These are phyloP conservation scores for Spiraea crenata DNA, from an alignment of 331 rosid genomes.

Conservation along the genomic window DNA sequence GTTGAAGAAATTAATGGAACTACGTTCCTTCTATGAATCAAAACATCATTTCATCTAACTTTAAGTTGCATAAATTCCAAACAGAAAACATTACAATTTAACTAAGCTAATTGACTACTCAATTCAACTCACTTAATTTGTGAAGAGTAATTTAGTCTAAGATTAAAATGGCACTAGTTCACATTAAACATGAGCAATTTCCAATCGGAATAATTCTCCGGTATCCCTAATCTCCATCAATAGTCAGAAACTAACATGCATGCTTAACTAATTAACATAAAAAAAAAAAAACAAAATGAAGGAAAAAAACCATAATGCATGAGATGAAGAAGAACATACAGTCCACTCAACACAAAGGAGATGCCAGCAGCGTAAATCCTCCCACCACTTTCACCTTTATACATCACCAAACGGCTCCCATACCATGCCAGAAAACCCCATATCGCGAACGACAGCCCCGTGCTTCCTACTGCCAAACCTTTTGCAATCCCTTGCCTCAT, in stretches of 20 bases:
- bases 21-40: no score
- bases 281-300: not conserved
- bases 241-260: not conserved
- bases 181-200: not conserved
- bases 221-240: not conserved
- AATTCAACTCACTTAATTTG: no score
- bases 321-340: slow-evolving; percentile 42
- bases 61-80: no score
- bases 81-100: no score
- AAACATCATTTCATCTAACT: no score
- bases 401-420: slow-evolving; percentile 90
- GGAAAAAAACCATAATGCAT: not conserved
- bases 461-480: slow-evolving; percentile 86
- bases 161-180: not conserved
- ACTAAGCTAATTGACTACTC: no score
- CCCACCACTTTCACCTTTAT: slow-evolving; percentile 87
- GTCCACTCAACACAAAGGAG: slow-evolving; percentile 84
- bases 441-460: slow-evolving; percentile 71
- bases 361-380: slow-evolving; percentile 82
- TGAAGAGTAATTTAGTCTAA: not conserved
- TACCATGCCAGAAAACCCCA: slow-evolving; percentile 99
- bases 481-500: slow-evolving; percentile 88
- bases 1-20: no score
- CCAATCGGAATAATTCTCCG: not conserved
- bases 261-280: not conserved